A percentile compares a stretch with the other conserved stretches of the same genome.
phyloP scores from a whole-genome alignment of 2,329 filamentous ascomycete genomes.

The Ophiocordyceps robertsii region DNA sequence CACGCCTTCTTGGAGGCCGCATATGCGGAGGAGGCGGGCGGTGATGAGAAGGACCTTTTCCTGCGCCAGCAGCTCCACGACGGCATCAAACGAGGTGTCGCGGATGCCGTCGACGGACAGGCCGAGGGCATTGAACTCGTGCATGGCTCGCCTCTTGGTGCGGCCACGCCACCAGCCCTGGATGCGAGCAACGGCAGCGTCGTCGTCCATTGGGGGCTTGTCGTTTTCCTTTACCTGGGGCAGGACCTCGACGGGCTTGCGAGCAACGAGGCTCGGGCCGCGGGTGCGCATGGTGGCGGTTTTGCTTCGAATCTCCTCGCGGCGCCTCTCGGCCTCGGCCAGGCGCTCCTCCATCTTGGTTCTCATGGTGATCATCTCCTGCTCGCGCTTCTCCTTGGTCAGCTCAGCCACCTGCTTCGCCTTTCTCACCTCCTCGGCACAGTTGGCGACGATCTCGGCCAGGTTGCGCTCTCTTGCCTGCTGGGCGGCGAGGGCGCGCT shows the following conservation, averaged over 20 bases:
- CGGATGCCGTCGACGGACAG: conserved; percentile 58
- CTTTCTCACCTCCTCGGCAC: conserved; percentile 70
- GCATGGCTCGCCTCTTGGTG: conserved; percentile 44
- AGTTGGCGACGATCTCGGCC: conserved; percentile 67
- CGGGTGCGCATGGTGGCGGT: conserved; percentile 37
- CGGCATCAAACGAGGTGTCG: conserved; percentile 60
- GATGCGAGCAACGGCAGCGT: conserved; percentile 51
- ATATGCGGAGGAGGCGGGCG: conserved; percentile 53
- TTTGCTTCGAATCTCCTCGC: conserved; percentile 48
- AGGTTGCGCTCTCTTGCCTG: conserved; percentile 68
- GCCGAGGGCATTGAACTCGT: conserved; percentile 51
- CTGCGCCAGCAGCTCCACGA: conserved; percentile 53
- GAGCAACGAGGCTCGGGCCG: conserved; percentile 36
- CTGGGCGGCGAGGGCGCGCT: conserved; percentile 63
- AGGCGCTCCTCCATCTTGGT: conserved; percentile 69
- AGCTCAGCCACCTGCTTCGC: conserved; percentile 73
- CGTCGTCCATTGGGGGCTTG: conserved; percentile 33
- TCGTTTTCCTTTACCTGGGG: conserved; percentile 37
- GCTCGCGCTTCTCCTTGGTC: conserved; percentile 68
- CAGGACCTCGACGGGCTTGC: conserved; percentile 34
- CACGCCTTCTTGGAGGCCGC: conserved; percentile 54
- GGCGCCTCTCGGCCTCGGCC: conserved; percentile 61
- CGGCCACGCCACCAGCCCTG: conserved; percentile 57
- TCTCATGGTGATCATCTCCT: conserved; percentile 55
- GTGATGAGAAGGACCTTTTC: conserved; percentile 53